Conservation (phyloP, 2,329 filamentous ascomycete genomes). For the Dothideomycetes sp. region DNA sequence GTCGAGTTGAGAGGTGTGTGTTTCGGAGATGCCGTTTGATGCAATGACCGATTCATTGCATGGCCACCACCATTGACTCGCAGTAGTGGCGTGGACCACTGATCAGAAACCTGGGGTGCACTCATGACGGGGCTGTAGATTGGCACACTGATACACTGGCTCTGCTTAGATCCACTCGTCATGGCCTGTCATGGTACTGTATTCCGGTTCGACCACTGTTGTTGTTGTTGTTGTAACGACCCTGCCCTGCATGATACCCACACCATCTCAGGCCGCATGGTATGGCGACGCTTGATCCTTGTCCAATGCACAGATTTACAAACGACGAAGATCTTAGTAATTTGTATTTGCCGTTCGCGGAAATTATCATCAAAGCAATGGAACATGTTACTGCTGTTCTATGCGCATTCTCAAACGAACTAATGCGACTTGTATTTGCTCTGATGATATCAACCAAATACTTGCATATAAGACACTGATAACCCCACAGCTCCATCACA, state of each 20-base stretch:
- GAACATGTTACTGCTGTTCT: not conserved
- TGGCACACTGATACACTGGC: not conserved
- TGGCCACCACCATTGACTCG: no score
- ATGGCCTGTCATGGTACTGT: no score
- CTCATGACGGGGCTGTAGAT: not conserved
- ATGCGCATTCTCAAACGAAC: conserved; percentile 8
- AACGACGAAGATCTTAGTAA: not conserved
- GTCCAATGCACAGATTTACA: not conserved
- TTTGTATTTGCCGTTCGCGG: not conserved
- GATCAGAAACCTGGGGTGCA: not conserved
- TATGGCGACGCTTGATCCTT: not conserved
- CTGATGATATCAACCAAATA: no score
- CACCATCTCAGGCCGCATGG: not conserved
- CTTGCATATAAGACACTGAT: no score
- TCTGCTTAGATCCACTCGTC: no score
- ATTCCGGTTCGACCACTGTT: not conserved
- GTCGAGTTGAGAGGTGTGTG: no score
- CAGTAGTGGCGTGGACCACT: not conserved
- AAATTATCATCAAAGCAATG: not conserved
- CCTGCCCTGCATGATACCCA: conserved; percentile 1
- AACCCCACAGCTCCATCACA: no score
- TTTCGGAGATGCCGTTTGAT: no score
- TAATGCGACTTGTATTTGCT: no score
- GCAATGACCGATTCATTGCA: no score
- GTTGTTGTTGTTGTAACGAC: not conserved